Conservation (phyloP, 306 rosid genomes). For the Lagenaria siceraria region DNA sequence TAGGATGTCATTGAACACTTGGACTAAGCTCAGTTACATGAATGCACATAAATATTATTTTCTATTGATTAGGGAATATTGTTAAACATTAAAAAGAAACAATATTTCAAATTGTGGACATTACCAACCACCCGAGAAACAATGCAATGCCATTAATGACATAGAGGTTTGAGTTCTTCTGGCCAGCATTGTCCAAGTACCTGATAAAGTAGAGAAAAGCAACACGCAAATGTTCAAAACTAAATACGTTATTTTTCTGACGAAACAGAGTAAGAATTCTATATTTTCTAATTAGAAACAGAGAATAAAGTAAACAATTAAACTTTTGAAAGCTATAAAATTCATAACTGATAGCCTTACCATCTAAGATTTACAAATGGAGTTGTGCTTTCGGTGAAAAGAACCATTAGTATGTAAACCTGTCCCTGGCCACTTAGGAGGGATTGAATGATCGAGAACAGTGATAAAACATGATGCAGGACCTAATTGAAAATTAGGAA, state of each 20-base stretch:
- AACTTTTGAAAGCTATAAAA: not conserved
- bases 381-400: slow-evolving; percentile 79
- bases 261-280: not conserved
- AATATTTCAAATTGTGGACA: slow-evolving; percentile 16
- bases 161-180: slow-evolving; percentile 52
- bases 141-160: slow-evolving; percentile 59
- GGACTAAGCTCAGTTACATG: not conserved
- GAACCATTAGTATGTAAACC: slow-evolving; percentile 80
- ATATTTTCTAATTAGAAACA: not conserved
- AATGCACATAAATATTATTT: not conserved
- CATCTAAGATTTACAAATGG: slow-evolving; percentile 90
- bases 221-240: slow-evolving; percentile 14
- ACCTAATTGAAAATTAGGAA: slow-evolving; percentile 33
- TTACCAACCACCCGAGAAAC: slow-evolving; percentile 97
- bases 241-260: not conserved
- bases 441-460: slow-evolving; percentile 60
- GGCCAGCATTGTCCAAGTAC: slow-evolving; percentile 70
- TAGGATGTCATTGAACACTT: not conserved
- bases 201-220: slow-evolving; percentile 25
- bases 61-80: not conserved
- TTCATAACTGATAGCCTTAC: slow-evolving; percentile 22
- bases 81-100: not conserved
- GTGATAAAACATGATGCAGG: slow-evolving; percentile 71
- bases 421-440: slow-evolving; percentile 72
- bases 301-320: not conserved